phyloP scores from a whole-genome alignment of 2,329 filamentous ascomycete genomes.

The Septoria linicola region DNA sequence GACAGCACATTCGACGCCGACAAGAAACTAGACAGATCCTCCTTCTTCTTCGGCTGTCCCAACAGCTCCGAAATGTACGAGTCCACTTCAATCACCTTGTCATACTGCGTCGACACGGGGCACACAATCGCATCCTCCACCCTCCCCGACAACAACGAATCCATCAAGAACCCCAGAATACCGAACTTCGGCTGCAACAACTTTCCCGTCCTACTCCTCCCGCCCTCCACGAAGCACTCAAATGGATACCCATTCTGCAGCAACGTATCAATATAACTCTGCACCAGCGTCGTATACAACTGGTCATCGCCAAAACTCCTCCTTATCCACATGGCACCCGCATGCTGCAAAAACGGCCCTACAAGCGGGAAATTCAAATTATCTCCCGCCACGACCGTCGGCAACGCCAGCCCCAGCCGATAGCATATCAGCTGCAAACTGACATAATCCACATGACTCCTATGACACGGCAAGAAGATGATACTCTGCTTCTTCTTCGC shows the following conservation, averaged over 20 bases:
- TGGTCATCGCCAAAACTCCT: conserved; percentile 89
- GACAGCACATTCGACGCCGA: conserved; percentile 84
- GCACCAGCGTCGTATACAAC: conserved; percentile 87
- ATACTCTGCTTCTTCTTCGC: conserved; percentile 89
- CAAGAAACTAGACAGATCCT: conserved; percentile 88
- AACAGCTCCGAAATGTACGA: conserved; percentile 93
- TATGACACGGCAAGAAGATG: conserved; percentile 90
- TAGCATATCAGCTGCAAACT: conserved; percentile 95
- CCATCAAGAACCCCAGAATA: conserved; percentile 86
- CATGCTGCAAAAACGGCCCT: conserved; percentile 86
- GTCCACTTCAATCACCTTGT: conserved; percentile 97
- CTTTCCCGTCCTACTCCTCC: conserved; percentile 89
- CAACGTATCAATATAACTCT: conserved; percentile 91
- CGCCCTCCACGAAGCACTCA: conserved; percentile 96
- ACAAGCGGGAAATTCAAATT: conserved; percentile 94
- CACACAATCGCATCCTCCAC: conserved; percentile 91
- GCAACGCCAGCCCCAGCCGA: conserved; percentile 80
- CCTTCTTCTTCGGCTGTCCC: conserved; percentile 91
- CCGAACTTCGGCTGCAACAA: conserved; percentile 92
- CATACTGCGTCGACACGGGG: conserved; percentile 95
- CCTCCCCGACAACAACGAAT: conserved; percentile 82
- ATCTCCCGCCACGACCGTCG: conserved; percentile 90
- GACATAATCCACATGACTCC: conserved; percentile 95
- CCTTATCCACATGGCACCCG: conserved; percentile 95
- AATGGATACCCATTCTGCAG: conserved; percentile 90